Evolutionary conservation across 495 filamentous ascomycete genomes (phyloP).

Genomic region (Aspergillus leporis): DNA sequence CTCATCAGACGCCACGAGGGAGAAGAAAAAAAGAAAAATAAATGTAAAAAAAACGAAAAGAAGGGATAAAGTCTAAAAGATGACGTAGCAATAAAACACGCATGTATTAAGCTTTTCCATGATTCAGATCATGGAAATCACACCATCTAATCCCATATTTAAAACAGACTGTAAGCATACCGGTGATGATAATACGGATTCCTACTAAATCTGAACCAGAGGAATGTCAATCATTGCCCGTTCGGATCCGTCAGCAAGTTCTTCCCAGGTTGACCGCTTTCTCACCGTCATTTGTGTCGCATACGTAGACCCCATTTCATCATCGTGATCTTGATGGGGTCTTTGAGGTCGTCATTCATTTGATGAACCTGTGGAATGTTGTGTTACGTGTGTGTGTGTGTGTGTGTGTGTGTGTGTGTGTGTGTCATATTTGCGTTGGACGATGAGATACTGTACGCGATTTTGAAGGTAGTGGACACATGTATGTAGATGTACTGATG

Average conservation of each 20-base stretch:
- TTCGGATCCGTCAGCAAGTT: background rate
- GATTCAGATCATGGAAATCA: background rate
- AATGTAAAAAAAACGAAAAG: background rate
- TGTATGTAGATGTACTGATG: background rate
- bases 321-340: background rate
- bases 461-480: background rate
- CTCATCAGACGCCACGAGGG: background rate
- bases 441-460: background rate
- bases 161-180: background rate
- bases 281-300: background rate
- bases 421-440: slow-evolving; percentile 3
- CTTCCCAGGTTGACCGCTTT: background rate
- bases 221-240: background rate
- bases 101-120: background rate
- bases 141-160: no score
- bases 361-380: background rate
- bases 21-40: background rate
- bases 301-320: background rate
- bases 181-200: background rate
- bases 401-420: background rate
- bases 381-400: background rate
- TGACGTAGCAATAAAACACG: background rate
- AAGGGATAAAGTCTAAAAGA: background rate
- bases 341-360: background rate
- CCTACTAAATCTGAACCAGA: background rate